Evolutionary conservation across 2,329 filamentous ascomycete genomes (phyloP).

Genomic region (Trichoderma oligosporum): DNA sequence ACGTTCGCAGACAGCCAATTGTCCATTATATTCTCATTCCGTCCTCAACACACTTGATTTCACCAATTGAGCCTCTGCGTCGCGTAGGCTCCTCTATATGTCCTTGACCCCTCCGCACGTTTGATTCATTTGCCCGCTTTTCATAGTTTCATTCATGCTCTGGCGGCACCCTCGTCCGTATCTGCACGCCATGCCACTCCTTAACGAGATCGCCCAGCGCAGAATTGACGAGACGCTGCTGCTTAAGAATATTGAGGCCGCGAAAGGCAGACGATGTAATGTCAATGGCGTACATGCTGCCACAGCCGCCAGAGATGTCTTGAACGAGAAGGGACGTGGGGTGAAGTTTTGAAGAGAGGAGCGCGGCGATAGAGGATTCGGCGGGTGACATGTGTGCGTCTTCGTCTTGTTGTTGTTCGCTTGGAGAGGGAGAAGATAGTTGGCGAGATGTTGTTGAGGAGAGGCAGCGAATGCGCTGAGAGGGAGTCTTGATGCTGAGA

Average conservation of each 20-base stretch:
- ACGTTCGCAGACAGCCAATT: no score
- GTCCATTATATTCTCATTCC: no score
- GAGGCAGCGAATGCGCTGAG: not conserved
- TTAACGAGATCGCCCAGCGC: slow-evolving; percentile 72
- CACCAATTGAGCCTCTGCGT: no score
- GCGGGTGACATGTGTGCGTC: slow-evolving; percentile 41
- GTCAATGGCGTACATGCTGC: slow-evolving; percentile 83
- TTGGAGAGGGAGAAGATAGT: not conserved
- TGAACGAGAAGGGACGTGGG: slow-evolving; percentile 60
- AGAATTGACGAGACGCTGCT: slow-evolving; percentile 76
- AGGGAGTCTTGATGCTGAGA: not conserved
- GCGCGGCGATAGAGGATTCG: slow-evolving; percentile 57
- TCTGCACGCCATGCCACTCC: slow-evolving; percentile 77
- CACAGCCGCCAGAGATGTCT: slow-evolving; percentile 79
- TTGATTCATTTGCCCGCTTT: no score
- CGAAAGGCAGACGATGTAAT: slow-evolving; percentile 68
- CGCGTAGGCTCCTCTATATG: no score
- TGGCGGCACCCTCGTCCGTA: slow-evolving; percentile 60
- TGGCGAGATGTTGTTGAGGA: not conserved
- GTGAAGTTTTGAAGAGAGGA: slow-evolving; percentile 46
- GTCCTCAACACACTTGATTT: no score
- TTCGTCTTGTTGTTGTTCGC: slow-evolving; percentile 12
- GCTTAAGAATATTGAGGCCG: slow-evolving; percentile 69
- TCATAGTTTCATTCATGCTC: slow-evolving; percentile 16
- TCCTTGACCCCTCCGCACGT: no score